Conservation (phyloP, 2,329 filamentous ascomycete genomes). For the Magnaporthiopsis rhizophila region DNA sequence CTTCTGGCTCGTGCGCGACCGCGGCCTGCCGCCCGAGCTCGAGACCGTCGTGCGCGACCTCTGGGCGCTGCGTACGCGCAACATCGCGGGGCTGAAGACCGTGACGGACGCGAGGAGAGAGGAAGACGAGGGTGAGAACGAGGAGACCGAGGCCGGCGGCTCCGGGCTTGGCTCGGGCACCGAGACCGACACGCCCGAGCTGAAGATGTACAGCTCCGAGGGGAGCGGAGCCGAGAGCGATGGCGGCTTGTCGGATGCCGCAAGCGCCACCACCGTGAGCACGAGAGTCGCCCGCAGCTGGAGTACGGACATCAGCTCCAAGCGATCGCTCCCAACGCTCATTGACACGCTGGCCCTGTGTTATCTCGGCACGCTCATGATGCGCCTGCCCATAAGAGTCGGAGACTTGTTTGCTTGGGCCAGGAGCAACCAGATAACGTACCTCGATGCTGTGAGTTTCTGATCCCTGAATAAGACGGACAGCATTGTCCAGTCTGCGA, state of each 20-base stretch:
- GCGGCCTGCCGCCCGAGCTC: constrained; percentile 62
- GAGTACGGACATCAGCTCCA: constrained; percentile 33
- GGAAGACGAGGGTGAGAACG: background rate
- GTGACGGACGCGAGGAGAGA: constrained; percentile 20
- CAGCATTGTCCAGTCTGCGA: background rate
- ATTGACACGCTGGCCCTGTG: constrained; percentile 70
- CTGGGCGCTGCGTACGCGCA: constrained; percentile 64
- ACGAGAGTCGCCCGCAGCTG: constrained; percentile 30
- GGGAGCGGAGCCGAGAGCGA: constrained; percentile 25
- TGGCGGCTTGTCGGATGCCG: constrained; percentile 19
- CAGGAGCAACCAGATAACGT: constrained; percentile 60
- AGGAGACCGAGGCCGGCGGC: background rate
- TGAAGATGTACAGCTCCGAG: constrained; percentile 7
- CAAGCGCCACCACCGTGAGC: constrained; percentile 22
- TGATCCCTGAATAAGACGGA: background rate
- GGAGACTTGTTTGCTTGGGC: constrained; percentile 66
- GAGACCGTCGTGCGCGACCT: constrained; percentile 76
- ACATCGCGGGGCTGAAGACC: constrained; percentile 46
- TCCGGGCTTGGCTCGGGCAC: background rate
- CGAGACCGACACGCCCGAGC: constrained; percentile 3
- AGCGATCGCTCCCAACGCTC: constrained; percentile 55
- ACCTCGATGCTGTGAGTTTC: constrained; percentile 54
- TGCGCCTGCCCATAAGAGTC: constrained; percentile 68
- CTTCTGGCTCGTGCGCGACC: constrained; percentile 59
- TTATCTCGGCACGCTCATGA: constrained; percentile 68